Percentiles rank a stretch among this genome's conserved stretches.
These are phyloP conservation scores for Rhodotorula sp. DNA, from an alignment of 1,284 basidiomycete species.

Conservation along the genomic window DNA sequence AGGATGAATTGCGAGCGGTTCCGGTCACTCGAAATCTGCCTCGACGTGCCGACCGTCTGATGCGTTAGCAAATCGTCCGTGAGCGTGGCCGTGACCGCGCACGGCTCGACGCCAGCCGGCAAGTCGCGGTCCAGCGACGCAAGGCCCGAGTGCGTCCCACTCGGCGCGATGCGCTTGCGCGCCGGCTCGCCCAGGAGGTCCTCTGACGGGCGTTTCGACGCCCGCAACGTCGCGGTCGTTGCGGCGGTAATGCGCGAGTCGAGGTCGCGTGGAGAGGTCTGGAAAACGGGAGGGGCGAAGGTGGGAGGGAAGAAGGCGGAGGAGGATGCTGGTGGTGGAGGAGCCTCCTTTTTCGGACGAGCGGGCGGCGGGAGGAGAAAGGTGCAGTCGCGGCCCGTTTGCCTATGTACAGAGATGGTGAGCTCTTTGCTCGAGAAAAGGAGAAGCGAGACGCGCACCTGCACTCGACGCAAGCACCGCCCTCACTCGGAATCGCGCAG, in stretches of 20 bases:
- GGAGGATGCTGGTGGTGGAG: background rate
- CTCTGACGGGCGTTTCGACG: background rate
- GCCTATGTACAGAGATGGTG: background rate
- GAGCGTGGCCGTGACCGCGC: slow-evolving; percentile 43
- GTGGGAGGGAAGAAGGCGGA: background rate
- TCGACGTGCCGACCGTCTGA: slow-evolving; percentile 13
- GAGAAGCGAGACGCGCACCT: background rate
- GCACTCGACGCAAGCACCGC: slow-evolving; percentile 24
- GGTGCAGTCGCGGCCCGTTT: slow-evolving; percentile 15
- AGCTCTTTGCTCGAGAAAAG: background rate
- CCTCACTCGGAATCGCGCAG: slow-evolving; percentile 10
- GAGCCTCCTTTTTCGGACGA: slow-evolving; percentile 11
- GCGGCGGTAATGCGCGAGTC: background rate
- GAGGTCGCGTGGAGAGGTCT: background rate
- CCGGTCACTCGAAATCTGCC: slow-evolving; percentile 38
- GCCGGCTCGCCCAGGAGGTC: background rate
- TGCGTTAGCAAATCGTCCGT: slow-evolving; percentile 47
- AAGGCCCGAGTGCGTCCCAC: background rate
- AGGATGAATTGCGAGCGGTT: slow-evolving; percentile 43
- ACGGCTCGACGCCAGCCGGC: slow-evolving; percentile 27
- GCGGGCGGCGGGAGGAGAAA: slow-evolving; percentile 15
- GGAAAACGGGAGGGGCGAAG: background rate
- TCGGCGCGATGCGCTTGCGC: background rate
- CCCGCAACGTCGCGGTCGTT: background rate
- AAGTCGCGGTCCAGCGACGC: slow-evolving; percentile 8